These are phyloP conservation scores for Mycena floridula DNA, from an alignment of 768 basidiomycete genomes.

Conservation along the genomic window DNA sequence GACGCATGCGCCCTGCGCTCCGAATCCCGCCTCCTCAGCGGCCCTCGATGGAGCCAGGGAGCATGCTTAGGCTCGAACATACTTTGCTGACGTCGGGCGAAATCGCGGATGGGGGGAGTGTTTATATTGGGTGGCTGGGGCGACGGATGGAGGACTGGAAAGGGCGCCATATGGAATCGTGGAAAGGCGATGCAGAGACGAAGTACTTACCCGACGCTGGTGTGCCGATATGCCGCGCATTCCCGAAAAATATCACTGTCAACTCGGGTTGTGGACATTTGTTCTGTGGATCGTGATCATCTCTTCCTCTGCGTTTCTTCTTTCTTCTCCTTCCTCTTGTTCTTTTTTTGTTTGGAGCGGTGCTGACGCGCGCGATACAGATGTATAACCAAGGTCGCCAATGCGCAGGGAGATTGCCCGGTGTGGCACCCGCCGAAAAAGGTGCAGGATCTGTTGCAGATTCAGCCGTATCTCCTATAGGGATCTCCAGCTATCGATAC, in stretches of 20 bases:
- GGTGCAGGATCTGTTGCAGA: no score
- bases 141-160: conserved; percentile 14
- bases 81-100: conserved; percentile 40
- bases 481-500: no score
- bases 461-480: no score
- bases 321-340: no score
- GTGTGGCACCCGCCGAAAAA: no score
- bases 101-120: conserved; percentile 29
- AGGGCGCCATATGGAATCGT: background rate
- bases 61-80: conserved; percentile 42
- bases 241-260: background rate
- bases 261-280: background rate
- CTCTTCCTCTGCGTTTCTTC: no score
- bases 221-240: background rate
- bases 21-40: conserved; percentile 39
- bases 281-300: background rate
- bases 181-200: background rate
- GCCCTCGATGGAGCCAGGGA: conserved; percentile 42
- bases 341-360: no score
- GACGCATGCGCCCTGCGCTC: conserved; percentile 36
- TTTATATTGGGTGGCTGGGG: conserved; percentile 40
- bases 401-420: no score
- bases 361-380: no score
- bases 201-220: background rate
- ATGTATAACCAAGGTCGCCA: no score